Conservation (phyloP, 2,329 filamentous ascomycete species). For the Mariannaea sp. region DNA sequence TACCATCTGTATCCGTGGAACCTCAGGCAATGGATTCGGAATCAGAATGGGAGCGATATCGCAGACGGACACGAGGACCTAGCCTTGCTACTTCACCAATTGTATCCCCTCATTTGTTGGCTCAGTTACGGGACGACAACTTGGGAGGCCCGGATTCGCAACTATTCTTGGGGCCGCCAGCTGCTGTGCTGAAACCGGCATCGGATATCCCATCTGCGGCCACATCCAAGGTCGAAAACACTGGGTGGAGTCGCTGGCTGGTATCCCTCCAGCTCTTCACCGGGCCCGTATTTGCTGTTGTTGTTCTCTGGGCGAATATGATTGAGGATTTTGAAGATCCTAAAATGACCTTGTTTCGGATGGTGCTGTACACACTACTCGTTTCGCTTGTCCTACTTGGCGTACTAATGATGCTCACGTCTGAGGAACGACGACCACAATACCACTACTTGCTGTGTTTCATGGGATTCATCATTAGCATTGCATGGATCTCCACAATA, state of each 20-base stretch:
- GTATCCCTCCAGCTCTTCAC: conserved; percentile 83
- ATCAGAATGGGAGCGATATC: conserved; percentile 64
- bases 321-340: conserved; percentile 61
- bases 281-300: conserved; percentile 79
- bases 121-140: conserved; percentile 31
- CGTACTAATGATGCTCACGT: conserved; percentile 71
- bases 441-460: conserved; percentile 84
- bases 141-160: conserved; percentile 18
- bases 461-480: conserved; percentile 86
- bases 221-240: conserved; percentile 47
- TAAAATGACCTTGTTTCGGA: conserved; percentile 56
- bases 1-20: conserved; percentile 45
- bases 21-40: conserved; percentile 47
- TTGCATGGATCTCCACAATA: conserved; percentile 96
- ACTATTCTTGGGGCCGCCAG: conserved; percentile 31
- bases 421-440: conserved; percentile 67
- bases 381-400: conserved; percentile 69
- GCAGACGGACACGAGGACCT: conserved; percentile 49
- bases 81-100: conserved; percentile 28
- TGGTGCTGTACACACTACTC: conserved; percentile 68
- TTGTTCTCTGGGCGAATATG: conserved; percentile 75
- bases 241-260: conserved; percentile 90
- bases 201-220: conserved; percentile 42
- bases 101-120: conserved; percentile 25
- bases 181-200: conserved; percentile 38